These are phyloP conservation scores for Sarocladium brachiariae DNA, from an alignment of 2,329 filamentous ascomycete genomes.

Conservation along the genomic window DNA sequence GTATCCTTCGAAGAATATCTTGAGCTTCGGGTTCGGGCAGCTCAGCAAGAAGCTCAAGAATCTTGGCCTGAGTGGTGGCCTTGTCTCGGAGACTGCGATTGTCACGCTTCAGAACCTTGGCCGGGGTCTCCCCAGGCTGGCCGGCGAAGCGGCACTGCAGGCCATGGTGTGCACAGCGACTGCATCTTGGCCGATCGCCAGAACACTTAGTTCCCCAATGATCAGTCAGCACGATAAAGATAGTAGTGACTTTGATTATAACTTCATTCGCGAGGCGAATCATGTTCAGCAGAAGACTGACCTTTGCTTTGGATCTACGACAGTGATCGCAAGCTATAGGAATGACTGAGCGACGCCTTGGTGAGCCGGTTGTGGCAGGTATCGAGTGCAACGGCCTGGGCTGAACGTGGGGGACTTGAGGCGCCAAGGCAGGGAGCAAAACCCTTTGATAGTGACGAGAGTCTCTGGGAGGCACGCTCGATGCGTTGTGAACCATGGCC, in stretches of 20 bases:
- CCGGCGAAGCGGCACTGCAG: slow-evolving; percentile 16
- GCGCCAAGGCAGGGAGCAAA: no score
- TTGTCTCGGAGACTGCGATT: slow-evolving; percentile 7
- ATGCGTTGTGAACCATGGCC: no score
- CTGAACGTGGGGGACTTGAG: not conserved
- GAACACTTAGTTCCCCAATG: slow-evolving; percentile 22
- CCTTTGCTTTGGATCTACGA: not conserved
- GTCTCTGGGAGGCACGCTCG: no score
- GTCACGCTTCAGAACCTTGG: slow-evolving; percentile 15
- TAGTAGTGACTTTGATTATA: no score
- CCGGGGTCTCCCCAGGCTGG: slow-evolving; percentile 15
- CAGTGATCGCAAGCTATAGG: not conserved
- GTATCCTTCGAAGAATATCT: slow-evolving; percentile 26
- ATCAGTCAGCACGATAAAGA: no score
- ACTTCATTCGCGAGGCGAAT: no score
- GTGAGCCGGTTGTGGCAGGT: not conserved
- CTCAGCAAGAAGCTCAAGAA: slow-evolving; percentile 14
- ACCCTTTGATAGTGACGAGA: no score
- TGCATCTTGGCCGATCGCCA: slow-evolving; percentile 19
- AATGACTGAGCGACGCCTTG: not conserved
- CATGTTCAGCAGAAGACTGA: not conserved
- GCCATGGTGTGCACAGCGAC: slow-evolving; percentile 14
- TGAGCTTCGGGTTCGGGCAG: slow-evolving; percentile 24
- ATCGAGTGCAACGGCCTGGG: not conserved
- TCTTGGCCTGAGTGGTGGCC: slow-evolving; percentile 13